Base-by-base conservation (phyloP, 2,329 filamentous ascomycete genomes). In the Purpureocillium lavendulum region DNA sequence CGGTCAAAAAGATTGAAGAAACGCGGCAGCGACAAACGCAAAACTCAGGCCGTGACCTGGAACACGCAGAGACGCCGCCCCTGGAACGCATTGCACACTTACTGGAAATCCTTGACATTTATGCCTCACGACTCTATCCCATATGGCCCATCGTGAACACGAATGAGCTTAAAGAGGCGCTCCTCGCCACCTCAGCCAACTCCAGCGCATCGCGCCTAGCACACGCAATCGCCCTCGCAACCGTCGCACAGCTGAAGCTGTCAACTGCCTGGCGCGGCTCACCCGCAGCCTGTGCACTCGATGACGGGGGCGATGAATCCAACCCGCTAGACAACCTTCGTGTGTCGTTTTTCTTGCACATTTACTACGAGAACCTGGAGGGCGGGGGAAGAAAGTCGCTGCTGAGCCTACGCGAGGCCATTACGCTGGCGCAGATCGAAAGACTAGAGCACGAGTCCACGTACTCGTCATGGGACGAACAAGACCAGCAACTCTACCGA, bases 91-190 rank as follows among this genome's bases (percentile, higher is more conserved):
- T 60, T 26, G 5, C 30, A 45, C 59, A 33, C 42, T 56, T 36
- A 52, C 54, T 45, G 24, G 37, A 40, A 13, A 47, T 52, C 3
- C 53, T 72, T 4, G 66, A 67, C 44, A 57, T 68, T 35, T 73
- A 71, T 45, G 64, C 64, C 4, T 59, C 69, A n/a, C 65, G 69
- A 11, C 54, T 73, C 34, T 73, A 69, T 37, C 69, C 70, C 1
- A 65, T 73, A 4, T 73, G 70, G 70, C 70, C 70, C 17, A 64
- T 73, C 30, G 61, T 73, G 32, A 60, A 66, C 30, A 64, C 69
- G 18, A 60, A 65, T 36, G 55, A 64, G 35, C 51, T 71, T 5
- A 26, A 26, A 10, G 21, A 26, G 6, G 10, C 21, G 21, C 21
- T 26, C 21, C 21, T 26, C 6, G 21, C 21, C 21, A 26, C 5